These are phyloP conservation scores for Kuraishia ogatae DNA, from an alignment of 805 yeast species.

Conservation along the genomic window DNA sequence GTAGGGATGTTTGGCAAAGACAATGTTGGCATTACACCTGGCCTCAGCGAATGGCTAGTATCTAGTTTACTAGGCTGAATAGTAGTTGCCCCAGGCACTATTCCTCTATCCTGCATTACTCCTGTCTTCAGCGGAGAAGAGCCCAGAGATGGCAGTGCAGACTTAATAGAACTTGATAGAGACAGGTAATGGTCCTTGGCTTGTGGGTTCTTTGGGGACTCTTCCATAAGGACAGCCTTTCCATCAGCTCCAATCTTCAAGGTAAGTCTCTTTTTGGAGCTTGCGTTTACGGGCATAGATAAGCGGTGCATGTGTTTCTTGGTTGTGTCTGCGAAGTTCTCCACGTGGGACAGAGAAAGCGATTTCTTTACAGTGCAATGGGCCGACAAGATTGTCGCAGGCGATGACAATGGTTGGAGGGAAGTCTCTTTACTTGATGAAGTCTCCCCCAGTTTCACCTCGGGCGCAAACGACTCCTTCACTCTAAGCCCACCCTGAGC, in stretches of 20 bases:
- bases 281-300: background rate
- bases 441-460: background rate
- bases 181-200: background rate
- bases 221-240: background rate
- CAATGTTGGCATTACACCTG: background rate
- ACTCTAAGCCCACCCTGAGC: slow-evolving; percentile 9
- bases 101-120: background rate
- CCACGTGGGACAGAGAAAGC: background rate
- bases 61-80: background rate
- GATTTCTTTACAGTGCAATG: background rate
- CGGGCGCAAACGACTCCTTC: slow-evolving; percentile 6
- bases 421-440: background rate
- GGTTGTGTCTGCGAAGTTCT: background rate
- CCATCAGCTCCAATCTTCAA: background rate
- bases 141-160: background rate
- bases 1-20: background rate
- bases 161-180: background rate
- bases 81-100: background rate
- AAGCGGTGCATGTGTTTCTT: background rate
- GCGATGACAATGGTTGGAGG: background rate
- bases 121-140: background rate
- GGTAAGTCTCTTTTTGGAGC: background rate
- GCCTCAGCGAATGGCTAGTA: background rate
- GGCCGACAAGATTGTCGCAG: background rate
- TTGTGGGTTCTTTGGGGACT: background rate